phyloP scores from a whole-genome alignment of 495 filamentous ascomycete genomes.

The Xylaria palmicola region DNA sequence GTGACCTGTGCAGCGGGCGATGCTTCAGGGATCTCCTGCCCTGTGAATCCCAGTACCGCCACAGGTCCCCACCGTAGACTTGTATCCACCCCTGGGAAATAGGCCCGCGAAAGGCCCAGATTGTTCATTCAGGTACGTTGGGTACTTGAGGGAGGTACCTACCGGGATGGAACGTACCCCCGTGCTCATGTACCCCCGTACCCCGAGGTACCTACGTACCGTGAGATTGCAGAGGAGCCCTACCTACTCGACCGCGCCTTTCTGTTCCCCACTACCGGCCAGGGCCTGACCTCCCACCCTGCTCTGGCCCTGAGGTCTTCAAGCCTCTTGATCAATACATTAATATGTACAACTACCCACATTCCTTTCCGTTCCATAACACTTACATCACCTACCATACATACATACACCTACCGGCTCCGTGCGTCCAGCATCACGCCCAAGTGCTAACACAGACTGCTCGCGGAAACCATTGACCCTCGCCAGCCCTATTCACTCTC shows the following conservation, averaged over 20 bases:
- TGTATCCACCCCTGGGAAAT: slow-evolving; percentile 6
- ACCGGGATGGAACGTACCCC: slow-evolving; percentile 12
- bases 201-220: slow-evolving; percentile 21
- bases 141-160: slow-evolving; percentile 9
- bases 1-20: neutral
- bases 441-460: neutral
- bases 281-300: slow-evolving; percentile 17
- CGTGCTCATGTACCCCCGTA: slow-evolving; percentile 11
- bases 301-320: slow-evolving; percentile 25
- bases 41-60: slow-evolving; percentile 11
- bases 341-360: slow-evolving; percentile 23
- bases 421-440: slow-evolving; percentile 18
- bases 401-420: slow-evolving; percentile 1
- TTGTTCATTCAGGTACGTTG: slow-evolving; percentile 2
- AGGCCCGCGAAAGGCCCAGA: slow-evolving; percentile 13
- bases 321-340: slow-evolving; percentile 34
- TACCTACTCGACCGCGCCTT: slow-evolving; percentile 35
- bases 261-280: slow-evolving; percentile 14
- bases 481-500: neutral
- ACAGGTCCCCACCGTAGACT: slow-evolving; percentile 10
- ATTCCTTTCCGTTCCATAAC: slow-evolving; percentile 10
- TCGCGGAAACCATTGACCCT: slow-evolving; percentile 5
- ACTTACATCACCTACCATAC: slow-evolving; percentile 12
- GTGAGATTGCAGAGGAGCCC: slow-evolving; percentile 16
- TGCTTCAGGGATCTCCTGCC: slow-evolving; percentile 13